Percentiles rank a stretch among this genome's conserved stretches.
phyloP scores from a whole-genome alignment of 1,139 yeast species.

The Candida sp. region DNA sequence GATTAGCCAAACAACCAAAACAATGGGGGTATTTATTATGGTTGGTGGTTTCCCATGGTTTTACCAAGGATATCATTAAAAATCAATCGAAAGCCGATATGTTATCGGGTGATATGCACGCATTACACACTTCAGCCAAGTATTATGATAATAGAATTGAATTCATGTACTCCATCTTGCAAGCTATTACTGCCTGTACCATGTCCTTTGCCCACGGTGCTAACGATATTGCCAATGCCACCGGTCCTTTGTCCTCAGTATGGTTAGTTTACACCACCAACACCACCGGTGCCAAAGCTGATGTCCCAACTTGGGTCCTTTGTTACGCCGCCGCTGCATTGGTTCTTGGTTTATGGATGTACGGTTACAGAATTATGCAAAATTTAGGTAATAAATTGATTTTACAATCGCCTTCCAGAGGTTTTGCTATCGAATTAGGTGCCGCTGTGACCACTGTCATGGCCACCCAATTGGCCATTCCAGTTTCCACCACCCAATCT shows the following conservation, averaged over 20 bases:
- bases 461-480: slow-evolving; percentile 72
- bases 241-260: slow-evolving; percentile 71
- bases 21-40: slow-evolving; percentile 53
- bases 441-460: slow-evolving; percentile 75
- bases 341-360: slow-evolving; percentile 71
- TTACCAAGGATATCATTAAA: slow-evolving; percentile 59
- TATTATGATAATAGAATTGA: slow-evolving; percentile 72
- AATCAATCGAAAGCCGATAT: slow-evolving; percentile 38
- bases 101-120: slow-evolving; percentile 41
- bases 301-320: slow-evolving; percentile 71
- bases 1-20: slow-evolving; percentile 41
- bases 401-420: slow-evolving; percentile 76
- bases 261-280: slow-evolving; percentile 61
- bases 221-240: slow-evolving; percentile 76
- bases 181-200: slow-evolving; percentile 72
- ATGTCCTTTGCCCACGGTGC: slow-evolving; percentile 86
- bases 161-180: slow-evolving; percentile 66
- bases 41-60: slow-evolving; percentile 56
- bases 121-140: slow-evolving; percentile 56
- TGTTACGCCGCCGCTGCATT: slow-evolving; percentile 67
- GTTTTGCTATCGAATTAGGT: slow-evolving; percentile 76
- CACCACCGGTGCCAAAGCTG: slow-evolving; percentile 43
- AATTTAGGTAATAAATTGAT: slow-evolving; percentile 75
- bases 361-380: slow-evolving; percentile 68
- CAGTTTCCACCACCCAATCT: slow-evolving; percentile 75